Conservation (phyloP, 208 protist species). For the Leishmania martiniquensis region DNA sequence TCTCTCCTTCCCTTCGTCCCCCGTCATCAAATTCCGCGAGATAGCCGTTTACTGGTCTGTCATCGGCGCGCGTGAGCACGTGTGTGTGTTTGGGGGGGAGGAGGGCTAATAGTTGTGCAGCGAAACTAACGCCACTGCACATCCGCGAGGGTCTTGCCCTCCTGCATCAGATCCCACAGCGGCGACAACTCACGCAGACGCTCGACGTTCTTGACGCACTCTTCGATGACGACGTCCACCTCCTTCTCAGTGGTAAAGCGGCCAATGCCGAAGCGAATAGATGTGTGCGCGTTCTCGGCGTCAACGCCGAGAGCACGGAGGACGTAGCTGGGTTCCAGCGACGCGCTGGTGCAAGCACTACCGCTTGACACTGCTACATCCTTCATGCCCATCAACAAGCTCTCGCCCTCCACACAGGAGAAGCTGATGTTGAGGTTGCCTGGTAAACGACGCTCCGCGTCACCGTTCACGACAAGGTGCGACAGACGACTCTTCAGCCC, state of each 20-base stretch:
- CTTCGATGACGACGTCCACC: constrained; percentile 93
- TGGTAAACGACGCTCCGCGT: constrained; percentile 87
- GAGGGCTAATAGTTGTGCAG: background rate
- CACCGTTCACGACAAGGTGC: constrained; percentile 96
- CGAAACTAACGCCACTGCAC: constrained; percentile 80
- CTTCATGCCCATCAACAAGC: constrained; percentile 98
- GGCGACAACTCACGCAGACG: constrained; percentile 98
- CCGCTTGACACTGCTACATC: constrained; percentile 96
- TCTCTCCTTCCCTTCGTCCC: background rate
- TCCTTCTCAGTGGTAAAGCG: constrained; percentile 98
- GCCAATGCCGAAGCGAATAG: constrained; percentile 98
- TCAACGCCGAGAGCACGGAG: constrained; percentile 98
- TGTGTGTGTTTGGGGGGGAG: too few species aligned
- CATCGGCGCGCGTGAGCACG: too few species aligned
- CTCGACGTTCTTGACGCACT: constrained; percentile 91
- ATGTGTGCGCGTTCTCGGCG: constrained; percentile 99
- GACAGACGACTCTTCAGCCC: constrained; percentile 83
- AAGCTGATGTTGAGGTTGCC: constrained; percentile 99
- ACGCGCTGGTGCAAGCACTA: constrained; percentile 99
- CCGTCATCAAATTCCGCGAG: background rate
- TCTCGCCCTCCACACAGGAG: constrained; percentile 99
- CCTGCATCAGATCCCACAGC: constrained; percentile 98
- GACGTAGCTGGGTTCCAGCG: constrained; percentile 99
- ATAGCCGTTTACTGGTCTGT: too few species aligned
- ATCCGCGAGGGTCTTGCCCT: constrained; percentile 94